A percentile compares a stretch with the other conserved stretches of the same genome.
Evolutionary conservation across 2,329 filamentous ascomycete genomes (phyloP).

Genomic region (Fusarium sacchari): DNA sequence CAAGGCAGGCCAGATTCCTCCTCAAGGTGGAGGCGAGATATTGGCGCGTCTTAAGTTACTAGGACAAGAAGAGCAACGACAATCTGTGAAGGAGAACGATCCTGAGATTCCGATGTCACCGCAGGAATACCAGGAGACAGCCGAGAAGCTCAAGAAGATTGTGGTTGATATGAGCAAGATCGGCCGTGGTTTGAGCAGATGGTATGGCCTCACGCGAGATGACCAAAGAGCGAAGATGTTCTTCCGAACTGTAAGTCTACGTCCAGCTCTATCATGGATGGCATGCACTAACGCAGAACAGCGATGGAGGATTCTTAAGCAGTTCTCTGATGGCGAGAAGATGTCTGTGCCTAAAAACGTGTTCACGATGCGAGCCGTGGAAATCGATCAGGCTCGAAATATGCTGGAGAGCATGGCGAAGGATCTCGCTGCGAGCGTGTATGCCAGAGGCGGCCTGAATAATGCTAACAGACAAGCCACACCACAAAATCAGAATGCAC

Average conservation of each 20-base stretch:
- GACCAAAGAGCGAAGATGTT: conserved; percentile 62
- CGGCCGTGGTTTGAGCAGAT: conserved; percentile 56
- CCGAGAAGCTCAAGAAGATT: conserved; percentile 55
- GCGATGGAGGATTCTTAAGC: conserved; percentile 63
- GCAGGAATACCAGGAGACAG: conserved; percentile 57
- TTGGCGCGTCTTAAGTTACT: conserved; percentile 49
- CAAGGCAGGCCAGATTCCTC: conserved; percentile 33
- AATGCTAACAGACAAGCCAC: conserved; percentile 43
- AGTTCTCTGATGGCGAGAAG: conserved; percentile 62
- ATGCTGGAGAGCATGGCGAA: conserved; percentile 64
- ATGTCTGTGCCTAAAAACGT: conserved; percentile 57
- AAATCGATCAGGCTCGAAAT: conserved; percentile 60
- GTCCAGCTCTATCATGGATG: not conserved
- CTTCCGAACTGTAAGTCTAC: conserved; percentile 60
- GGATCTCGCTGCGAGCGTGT: conserved; percentile 53
- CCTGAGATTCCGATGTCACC: conserved; percentile 59
- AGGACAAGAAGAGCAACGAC: conserved; percentile 54
- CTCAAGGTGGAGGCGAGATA: conserved; percentile 33
- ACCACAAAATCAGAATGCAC: conserved; percentile 43
- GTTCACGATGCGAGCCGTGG: conserved; percentile 62
- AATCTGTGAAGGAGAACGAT: conserved; percentile 53
- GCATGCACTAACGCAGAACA: conserved; percentile 51
- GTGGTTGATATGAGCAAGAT: conserved; percentile 57
- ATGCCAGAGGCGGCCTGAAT: conserved; percentile 39
- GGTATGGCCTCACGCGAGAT: conserved; percentile 61